phyloP scores from a whole-genome alignment of 106 monocot species.

The Dioscorea dumetorum region DNA sequence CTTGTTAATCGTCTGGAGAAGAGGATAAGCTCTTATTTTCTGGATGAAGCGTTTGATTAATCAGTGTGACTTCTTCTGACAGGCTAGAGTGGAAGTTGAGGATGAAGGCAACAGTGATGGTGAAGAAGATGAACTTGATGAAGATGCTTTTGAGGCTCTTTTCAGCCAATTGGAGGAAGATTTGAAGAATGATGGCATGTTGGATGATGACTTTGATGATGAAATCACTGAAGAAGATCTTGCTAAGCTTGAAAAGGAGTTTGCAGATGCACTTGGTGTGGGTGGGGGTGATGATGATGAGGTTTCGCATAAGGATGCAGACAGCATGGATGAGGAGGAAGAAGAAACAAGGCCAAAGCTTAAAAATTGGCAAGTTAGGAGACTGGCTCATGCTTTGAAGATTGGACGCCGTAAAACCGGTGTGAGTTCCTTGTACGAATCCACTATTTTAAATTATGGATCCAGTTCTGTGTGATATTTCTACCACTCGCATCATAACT shows the following conservation, averaged over 20 bases:
- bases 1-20: too few relatives aligned
- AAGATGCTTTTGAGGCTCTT: slow-evolving; percentile 90
- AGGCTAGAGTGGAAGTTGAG: slow-evolving; percentile 30
- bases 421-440: slow-evolving; percentile 25
- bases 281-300: slow-evolving; percentile 29
- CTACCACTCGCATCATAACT: too few relatives aligned
- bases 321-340: slow-evolving; percentile 20
- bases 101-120: slow-evolving; percentile 26
- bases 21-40: too few relatives aligned
- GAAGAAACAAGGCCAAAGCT: slow-evolving; percentile 41
- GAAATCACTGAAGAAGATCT: slow-evolving; percentile 83
- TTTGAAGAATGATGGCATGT: slow-evolving; percentile 53
- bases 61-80: neutral
- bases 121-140: slow-evolving; percentile 45
- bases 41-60: too few relatives aligned
- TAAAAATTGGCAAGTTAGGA: slow-evolving; percentile 85
- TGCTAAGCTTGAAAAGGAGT: slow-evolving; percentile 65
- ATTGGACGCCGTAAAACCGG: slow-evolving; percentile 77
- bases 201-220: slow-evolving; percentile 38
- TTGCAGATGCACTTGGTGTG: slow-evolving; percentile 67
- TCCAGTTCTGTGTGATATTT: too few relatives aligned
- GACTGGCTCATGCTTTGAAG: slow-evolving; percentile 74
- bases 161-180: slow-evolving; percentile 83
- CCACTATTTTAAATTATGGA: too few relatives aligned
- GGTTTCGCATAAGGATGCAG: neutral